Evolutionary conservation across 371 early-diverging fungal genomes (phyloP), one percentile per base, ranked within the genome.

Genomic region (Syncephalastrum racemosum): DNA sequence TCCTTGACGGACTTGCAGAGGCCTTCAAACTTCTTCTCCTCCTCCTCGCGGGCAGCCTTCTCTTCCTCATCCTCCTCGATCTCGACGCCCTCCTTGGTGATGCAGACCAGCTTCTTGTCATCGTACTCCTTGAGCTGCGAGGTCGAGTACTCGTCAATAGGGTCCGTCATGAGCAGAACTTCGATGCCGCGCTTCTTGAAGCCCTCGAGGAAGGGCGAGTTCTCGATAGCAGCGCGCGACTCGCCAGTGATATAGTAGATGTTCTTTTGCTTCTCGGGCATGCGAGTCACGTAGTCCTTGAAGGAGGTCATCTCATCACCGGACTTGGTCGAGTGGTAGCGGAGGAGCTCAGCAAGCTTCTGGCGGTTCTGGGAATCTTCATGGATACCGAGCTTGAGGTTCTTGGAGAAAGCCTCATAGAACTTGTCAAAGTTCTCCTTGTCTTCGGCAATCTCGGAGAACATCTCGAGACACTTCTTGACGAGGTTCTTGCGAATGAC

Each of bases 241-340:
- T 96, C 94, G 63, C 99, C 99, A 58, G 99, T 99, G 83, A 99
- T 92, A 87, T 97, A 96, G 90, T 95, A 95, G 75, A 94, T 94
- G 78, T 85, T 86, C 86, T 92, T 75, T 59, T 81, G 94, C 63
- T 83, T 85, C 70, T 89, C 83, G 68, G 81, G 82, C 91, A 93
- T 93, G 61, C 89, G 83, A 20, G 79, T 80, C 22, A 90, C 79
- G 70, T 95, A 95, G 57, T 87, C 91, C 61, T 89, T 88, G 50
- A 95, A 75, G 14, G 86, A 83, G 51, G 75, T 74, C 60, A 85
- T 81, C 60, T 75, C 72, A 56, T 82, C 74, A 56, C 73, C 80
- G 58, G 82, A 79, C 77, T 88, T 83, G 62, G 79, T 85, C 18
- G 91, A 87, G 62, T 75, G 50, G 77, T 84, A 95, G 42, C 90